Conservation (phyloP, 148 eudicot species). For the Vaccinium vitisidaea region DNA sequence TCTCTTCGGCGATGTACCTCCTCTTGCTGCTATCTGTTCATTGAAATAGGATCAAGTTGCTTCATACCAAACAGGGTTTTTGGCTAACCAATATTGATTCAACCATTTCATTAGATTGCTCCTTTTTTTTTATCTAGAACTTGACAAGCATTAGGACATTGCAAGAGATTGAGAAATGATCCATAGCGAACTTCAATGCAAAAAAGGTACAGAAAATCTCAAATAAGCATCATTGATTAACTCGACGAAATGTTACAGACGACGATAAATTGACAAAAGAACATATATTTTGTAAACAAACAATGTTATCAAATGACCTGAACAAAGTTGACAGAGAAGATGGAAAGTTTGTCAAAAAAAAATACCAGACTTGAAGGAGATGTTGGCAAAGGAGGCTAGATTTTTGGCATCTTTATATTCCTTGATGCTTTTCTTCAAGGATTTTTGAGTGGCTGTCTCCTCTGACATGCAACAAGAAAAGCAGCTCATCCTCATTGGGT, state of each 20-base stretch:
- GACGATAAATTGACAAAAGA: not conserved
- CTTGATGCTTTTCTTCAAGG: constrained; percentile 45
- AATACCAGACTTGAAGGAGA: constrained; percentile 70
- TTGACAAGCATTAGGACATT: not conserved
- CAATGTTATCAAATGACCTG: not conserved
- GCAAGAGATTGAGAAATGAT: not conserved
- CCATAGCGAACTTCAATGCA: not conserved
- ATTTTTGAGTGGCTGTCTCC: constrained; percentile 13
- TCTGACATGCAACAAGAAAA: constrained; percentile 45
- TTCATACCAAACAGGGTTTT: not conserved
- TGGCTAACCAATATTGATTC: too few species aligned
- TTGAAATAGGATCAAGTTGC: not conserved
- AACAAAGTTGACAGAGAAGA: not conserved
- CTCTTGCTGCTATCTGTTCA: constrained; percentile 73
- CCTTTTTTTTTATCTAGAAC: not conserved
- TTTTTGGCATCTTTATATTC: constrained; percentile 20
- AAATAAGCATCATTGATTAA: not conserved
- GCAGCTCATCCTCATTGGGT: constrained; percentile 32
- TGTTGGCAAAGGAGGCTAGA: constrained; percentile 39
- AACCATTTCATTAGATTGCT: not conserved
- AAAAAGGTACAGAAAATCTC: not conserved
- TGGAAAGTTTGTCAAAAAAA: not conserved
- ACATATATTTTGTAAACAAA: not conserved
- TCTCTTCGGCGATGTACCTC: constrained; percentile 72
- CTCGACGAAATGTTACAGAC: not conserved